Base-by-base conservation (phyloP, 257 asterid species). In the Thymus quinquecostatus region DNA sequence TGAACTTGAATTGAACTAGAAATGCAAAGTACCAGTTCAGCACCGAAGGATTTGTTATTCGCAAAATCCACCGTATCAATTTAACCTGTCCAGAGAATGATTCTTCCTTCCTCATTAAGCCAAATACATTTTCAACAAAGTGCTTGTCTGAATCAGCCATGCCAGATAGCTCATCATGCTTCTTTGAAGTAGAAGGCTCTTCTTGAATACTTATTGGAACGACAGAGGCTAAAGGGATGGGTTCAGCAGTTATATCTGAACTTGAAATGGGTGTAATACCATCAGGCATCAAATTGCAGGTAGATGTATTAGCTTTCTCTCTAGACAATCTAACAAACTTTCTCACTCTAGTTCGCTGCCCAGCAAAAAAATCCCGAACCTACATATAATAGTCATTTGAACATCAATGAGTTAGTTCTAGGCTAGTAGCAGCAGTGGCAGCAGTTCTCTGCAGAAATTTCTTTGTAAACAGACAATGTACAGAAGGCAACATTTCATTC, bases 81-180 rank as follows among this genome's bases (percentile, higher is more conserved):
- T 92, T 89, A 78, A 86, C 89, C 84, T 90, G 96, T 72, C 95
- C 98, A 66, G 88, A 82, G 75, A 89, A 95, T 36, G 96, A 81
- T 76, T 95, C 98, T 83, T 92, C 98, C 81, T 86, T 89, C 65
- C 96, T 85, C 98, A 95, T 87, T 68, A 73, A 83, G 79, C 74
- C 81, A 81, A 92, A 86, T 73, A 95, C 84, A 67, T 83, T 89
- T 36, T 87, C 90, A 70, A 87, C 49, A 81, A 95, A 92, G 71
- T 80, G 75, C 36, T 56, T 82, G 70, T 95, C 98, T 36, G 88
- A 75, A 60, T 89, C 92, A 55, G 80, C 89, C 74, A 81, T 68
- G 66, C 83, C 88, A 66, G 89, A 64, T 60, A 82, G 80, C 75
- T 64, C 77, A 75, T 84, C 96, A 51, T 76, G 85, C 69, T 77